Conservation (phyloP, 306 rosid species). For the Calophaca sinica region DNA sequence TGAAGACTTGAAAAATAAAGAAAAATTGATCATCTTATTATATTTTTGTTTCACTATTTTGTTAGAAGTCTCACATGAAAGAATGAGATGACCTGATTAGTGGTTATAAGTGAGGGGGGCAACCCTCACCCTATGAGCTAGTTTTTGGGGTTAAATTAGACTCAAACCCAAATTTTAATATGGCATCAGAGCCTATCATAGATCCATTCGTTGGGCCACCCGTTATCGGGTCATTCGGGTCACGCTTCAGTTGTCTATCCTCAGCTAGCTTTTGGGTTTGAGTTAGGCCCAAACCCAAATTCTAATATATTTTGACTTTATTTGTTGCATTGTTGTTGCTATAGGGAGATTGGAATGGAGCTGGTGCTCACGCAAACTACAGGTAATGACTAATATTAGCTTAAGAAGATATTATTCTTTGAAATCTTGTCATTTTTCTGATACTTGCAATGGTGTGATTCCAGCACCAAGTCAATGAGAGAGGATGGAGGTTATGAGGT, state of each 20-base stretch:
- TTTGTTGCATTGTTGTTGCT: slow-evolving; percentile 7
- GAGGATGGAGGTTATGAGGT: slow-evolving; percentile 65
- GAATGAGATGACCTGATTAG: no score
- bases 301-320: slow-evolving; percentile 15
- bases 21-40: neutral
- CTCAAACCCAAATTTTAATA: no score
- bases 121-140: no score
- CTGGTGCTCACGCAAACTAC: slow-evolving; percentile 70
- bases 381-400: slow-evolving; percentile 43
- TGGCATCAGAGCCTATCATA: no score
- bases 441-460: slow-evolving; percentile 31
- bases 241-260: no score
- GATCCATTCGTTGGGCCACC: no score
- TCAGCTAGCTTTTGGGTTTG: no score
- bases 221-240: no score
- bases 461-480: slow-evolving; percentile 75
- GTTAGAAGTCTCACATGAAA: no score
- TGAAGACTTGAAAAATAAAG: neutral
- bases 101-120: no score
- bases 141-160: no score
- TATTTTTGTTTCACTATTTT: neutral
- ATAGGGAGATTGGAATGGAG: slow-evolving; percentile 75
- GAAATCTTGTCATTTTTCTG: neutral
- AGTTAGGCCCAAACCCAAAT: no score
- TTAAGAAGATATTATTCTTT: neutral